Evolutionary conservation across 140 eudicot genomes (phyloP).

Genomic region (Stevia rebaudiana): DNA sequence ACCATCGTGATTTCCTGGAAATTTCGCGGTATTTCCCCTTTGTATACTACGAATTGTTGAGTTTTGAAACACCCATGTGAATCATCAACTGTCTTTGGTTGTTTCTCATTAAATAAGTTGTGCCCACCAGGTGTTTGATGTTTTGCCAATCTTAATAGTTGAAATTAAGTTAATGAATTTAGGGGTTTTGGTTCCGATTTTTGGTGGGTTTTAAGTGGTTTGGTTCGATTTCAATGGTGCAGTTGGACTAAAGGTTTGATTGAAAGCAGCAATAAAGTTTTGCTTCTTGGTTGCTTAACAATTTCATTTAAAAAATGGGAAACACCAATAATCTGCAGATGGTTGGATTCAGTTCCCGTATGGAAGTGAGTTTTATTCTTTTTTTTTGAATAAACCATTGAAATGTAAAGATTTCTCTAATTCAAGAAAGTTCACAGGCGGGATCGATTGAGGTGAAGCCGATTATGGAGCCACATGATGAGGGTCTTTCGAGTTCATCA

Average conservation of each 20-base stretch:
- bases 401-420: constrained; percentile 2
- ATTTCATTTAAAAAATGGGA: constrained; percentile 15
- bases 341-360: constrained; percentile 24
- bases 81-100: not conserved
- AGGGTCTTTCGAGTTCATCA: constrained; percentile 25
- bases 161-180: not conserved
- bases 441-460: constrained; percentile 38
- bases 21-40: not conserved
- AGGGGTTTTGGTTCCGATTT: not conserved
- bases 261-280: constrained; percentile 27
- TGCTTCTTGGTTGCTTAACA: constrained; percentile 15
- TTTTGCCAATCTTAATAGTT: constrained; percentile 9
- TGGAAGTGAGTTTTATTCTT: constrained; percentile 36
- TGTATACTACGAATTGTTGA: not conserved
- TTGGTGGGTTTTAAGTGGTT: constrained; percentile 15
- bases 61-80: constrained; percentile 15
- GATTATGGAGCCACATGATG: constrained; percentile 25
- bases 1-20: constrained; percentile 1
- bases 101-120: not conserved
- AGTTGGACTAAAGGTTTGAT: not conserved
- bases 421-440: constrained; percentile 33
- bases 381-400: too few relatives aligned
- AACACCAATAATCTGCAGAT: constrained; percentile 22
- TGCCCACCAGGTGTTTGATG: constrained; percentile 27
- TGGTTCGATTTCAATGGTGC: constrained; percentile 5